Percentiles rank a stretch among this genome's conserved stretches.
Evolutionary conservation across 352 stramenopile species (phyloP).

Genomic region (Elongisporangium undulatum): DNA sequence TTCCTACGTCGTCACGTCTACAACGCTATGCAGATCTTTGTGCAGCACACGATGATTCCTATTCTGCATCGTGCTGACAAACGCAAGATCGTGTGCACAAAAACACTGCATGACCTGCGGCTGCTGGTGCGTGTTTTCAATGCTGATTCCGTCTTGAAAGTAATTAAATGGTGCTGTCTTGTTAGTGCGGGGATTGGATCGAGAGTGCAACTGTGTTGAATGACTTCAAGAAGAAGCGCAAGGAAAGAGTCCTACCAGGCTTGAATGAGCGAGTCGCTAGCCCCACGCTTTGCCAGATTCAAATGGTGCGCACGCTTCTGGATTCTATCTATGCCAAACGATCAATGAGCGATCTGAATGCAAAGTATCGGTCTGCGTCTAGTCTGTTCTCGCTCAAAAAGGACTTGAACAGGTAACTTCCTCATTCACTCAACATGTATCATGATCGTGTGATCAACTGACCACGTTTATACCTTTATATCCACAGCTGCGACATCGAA

Average conservation of each 20-base stretch:
- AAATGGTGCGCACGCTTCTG: constrained; percentile 47
- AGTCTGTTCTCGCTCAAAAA: constrained; percentile 65
- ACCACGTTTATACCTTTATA: neutral
- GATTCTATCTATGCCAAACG: constrained; percentile 62
- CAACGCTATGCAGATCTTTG: constrained; percentile 56
- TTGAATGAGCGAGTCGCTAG: constrained; percentile 21
- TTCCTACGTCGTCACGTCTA: constrained; percentile 61
- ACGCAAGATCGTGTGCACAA: constrained; percentile 62
- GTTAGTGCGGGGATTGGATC: constrained; percentile 56
- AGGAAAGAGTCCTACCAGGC: constrained; percentile 35
- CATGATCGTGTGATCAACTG: neutral
- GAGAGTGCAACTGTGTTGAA: constrained; percentile 24
- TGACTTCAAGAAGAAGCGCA: constrained; percentile 52
- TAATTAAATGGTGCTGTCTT: constrained; percentile 1
- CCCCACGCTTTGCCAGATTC: constrained; percentile 35
- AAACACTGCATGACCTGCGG: constrained; percentile 65
- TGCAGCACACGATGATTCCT: constrained; percentile 66
- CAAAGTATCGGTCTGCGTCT: constrained; percentile 26
- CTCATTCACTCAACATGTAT: neutral
- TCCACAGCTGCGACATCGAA: constrained; percentile 52
- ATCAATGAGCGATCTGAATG: constrained; percentile 52
- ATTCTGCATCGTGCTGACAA: constrained; percentile 86
- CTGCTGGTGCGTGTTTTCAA: constrained; percentile 33
- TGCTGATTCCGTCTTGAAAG: neutral
- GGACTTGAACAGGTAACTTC: constrained; percentile 65